Percentiles rank a stretch among this genome's conserved stretches.
Evolutionary conservation across 345 rosid species (phyloP).

Genomic region (Mercurialis annua): DNA sequence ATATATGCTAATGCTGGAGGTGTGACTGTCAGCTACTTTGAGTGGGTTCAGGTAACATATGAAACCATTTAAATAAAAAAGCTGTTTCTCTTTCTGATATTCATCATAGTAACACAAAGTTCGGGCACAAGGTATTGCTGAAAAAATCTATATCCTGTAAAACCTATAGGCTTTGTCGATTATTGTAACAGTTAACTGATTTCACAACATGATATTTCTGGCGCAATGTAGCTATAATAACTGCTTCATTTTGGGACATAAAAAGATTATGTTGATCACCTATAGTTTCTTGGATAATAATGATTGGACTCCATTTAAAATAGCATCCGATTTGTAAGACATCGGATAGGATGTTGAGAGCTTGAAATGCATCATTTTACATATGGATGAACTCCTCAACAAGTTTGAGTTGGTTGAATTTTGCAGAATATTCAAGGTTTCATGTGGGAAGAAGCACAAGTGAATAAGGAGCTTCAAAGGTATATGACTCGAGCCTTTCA

Average conservation of each 20-base stretch:
- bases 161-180: background rate
- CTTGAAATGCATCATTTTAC: background rate
- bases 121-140: background rate
- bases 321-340: background rate
- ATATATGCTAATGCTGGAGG: slow-evolving; percentile 98
- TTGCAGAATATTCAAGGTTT: slow-evolving; percentile 97
- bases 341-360: slow-evolving; percentile 9
- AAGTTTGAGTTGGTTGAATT: background rate
- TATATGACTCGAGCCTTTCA: slow-evolving; percentile 91
- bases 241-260: no score
- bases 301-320: background rate
- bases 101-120: background rate
- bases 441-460: slow-evolving; percentile 98
- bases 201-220: background rate
- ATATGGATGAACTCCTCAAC: background rate
- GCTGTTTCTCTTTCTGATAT: background rate
- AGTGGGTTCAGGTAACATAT: slow-evolving; percentile 86
- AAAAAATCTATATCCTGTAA: background rate
- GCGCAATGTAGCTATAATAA: background rate
- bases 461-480: slow-evolving; percentile 63
- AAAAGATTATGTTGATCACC: no score
- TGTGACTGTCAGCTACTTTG: slow-evolving; percentile 98
- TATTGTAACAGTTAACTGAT: background rate
- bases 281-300: background rate
- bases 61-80: background rate